Conservation (phyloP, 768 basidiomycete genomes). For the Tricholoma hemisulphureum region DNA sequence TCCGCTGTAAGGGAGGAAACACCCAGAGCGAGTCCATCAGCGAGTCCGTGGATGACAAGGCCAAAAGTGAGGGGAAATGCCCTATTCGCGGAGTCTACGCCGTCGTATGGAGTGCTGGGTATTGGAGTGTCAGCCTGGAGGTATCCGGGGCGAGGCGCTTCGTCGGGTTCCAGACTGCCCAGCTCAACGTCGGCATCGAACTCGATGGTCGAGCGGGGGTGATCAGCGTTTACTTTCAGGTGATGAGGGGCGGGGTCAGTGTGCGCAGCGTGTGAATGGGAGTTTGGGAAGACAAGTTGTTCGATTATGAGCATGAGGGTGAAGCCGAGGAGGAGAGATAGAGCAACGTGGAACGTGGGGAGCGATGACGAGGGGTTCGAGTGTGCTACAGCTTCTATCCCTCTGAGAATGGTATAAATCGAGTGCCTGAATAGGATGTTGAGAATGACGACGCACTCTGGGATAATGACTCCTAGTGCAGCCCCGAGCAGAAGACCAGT, state of each 20-base stretch:
- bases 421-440: not conserved
- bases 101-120: constrained; percentile 10
- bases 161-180: constrained; percentile 52
- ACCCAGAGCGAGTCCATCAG: constrained; percentile 91
- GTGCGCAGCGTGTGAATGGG: constrained; percentile 43
- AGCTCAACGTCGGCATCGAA: constrained; percentile 69
- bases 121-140: constrained; percentile 15
- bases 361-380: constrained; percentile 36
- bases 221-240: constrained; percentile 13
- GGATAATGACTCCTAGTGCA: constrained; percentile 87
- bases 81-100: constrained; percentile 26
- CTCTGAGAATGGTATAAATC: constrained; percentile 42
- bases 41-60: constrained; percentile 81
- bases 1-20: constrained; percentile 54
- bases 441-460: constrained; percentile 81
- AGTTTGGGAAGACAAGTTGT: constrained; percentile 55
- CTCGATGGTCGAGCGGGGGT: constrained; percentile 35
- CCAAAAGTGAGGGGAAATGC: constrained; percentile 82
- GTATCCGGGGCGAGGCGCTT: constrained; percentile 24
- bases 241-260: constrained; percentile 31
- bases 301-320: constrained; percentile 67
- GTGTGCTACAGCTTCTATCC: constrained; percentile 59
- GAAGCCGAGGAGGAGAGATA: constrained; percentile 64
- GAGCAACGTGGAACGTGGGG: constrained; percentile 54
- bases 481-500: constrained; percentile 88